phyloP scores from a whole-genome alignment of 768 basidiomycete genomes.

The Inosperma sp. region DNA sequence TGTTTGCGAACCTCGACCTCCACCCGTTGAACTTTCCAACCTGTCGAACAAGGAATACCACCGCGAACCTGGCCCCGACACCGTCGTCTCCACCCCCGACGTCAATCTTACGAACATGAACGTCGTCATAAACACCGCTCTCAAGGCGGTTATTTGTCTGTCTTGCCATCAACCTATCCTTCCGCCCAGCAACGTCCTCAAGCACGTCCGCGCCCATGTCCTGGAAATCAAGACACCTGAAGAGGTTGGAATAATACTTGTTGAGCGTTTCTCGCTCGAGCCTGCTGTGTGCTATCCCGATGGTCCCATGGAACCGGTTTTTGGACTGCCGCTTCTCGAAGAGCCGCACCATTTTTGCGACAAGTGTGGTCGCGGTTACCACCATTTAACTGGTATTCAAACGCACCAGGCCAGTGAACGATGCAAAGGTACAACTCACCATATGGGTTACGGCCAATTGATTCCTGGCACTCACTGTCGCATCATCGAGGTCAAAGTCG shows the following conservation, averaged over 20 bases:
- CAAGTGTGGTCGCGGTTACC: not conserved
- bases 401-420: not conserved
- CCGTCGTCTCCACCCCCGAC: not conserved
- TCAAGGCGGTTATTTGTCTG: not conserved
- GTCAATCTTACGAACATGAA: not conserved
- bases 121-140: not conserved
- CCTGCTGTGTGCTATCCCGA: not conserved
- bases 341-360: not conserved
- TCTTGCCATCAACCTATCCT: not conserved
- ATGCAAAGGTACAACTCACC: no score
- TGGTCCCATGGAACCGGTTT: not conserved
- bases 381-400: not conserved
- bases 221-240: not conserved
- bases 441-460: not conserved
- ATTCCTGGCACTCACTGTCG: not conserved
- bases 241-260: not conserved
- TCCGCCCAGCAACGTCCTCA: not conserved
- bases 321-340: not conserved
- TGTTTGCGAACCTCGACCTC: no score
- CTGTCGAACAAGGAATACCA: not conserved
- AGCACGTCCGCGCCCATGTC: not conserved
- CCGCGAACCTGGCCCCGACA: not conserved
- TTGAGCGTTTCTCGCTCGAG: not conserved
- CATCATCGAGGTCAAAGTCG: not conserved
- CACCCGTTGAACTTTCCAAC: not conserved